Conservation (phyloP, 1,139 yeast species). For the Yamadazyma pseudoaaseri region DNA sequence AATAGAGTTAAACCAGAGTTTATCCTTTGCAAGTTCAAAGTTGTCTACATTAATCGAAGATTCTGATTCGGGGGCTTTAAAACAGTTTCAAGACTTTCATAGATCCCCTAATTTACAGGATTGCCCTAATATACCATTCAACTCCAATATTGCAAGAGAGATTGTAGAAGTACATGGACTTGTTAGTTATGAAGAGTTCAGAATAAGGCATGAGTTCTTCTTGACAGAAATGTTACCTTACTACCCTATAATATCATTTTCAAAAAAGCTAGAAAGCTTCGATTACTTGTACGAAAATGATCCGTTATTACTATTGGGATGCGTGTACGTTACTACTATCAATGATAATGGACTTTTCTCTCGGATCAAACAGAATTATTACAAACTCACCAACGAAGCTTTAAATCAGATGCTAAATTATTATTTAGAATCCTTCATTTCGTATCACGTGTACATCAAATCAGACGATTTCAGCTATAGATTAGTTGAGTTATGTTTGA, state of each 20-base stretch:
- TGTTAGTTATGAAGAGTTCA: constrained; percentile 26
- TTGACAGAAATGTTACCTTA: constrained; percentile 37
- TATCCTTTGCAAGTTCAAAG: constrained; percentile 5
- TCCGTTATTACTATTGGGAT: constrained; percentile 46
- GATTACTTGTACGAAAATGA: constrained; percentile 38
- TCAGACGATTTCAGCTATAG: constrained; percentile 42
- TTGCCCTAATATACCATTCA: constrained; percentile 39
- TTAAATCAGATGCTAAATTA: constrained; percentile 41
- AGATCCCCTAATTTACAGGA: constrained; percentile 13
- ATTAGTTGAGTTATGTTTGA: constrained; percentile 41
- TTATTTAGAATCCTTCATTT: constrained; percentile 46
- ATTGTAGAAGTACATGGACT: constrained; percentile 25
- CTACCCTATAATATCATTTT: constrained; percentile 49
- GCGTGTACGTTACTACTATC: constrained; percentile 48
- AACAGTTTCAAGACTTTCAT: constrained; percentile 18
- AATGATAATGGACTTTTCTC: constrained; percentile 33
- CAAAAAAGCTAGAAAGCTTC: constrained; percentile 31
- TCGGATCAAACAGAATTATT: constrained; percentile 11
- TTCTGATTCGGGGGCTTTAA: constrained; percentile 10
- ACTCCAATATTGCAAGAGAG: constrained; percentile 41
- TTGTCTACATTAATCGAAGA: constrained; percentile 10
- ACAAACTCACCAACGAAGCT: constrained; percentile 18
- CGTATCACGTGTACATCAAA: constrained; percentile 41
- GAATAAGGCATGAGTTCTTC: constrained; percentile 33
- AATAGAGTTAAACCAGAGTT: constrained; percentile 6